Percentiles rank a stretch among this genome's conserved stretches.
phyloP scores from a whole-genome alignment of 306 rosid genomes.

The Lagenaria siceraria region DNA sequence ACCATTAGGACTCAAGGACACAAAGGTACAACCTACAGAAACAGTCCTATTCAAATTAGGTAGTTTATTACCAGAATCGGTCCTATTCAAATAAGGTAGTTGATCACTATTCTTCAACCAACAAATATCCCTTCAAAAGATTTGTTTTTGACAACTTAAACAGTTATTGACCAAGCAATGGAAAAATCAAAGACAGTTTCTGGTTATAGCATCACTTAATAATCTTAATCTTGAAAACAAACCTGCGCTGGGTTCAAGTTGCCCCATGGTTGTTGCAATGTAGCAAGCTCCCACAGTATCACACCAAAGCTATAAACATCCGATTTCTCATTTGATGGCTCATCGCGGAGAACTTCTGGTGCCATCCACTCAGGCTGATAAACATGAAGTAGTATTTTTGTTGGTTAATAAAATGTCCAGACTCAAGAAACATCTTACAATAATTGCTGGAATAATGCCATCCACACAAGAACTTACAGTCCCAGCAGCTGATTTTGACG shows the following conservation, averaged over 20 bases:
- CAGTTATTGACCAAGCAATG: not conserved
- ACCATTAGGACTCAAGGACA: not conserved
- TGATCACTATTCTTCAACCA: not conserved
- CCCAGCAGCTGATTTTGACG: constrained; percentile 98
- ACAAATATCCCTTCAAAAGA: not conserved
- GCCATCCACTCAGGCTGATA: constrained; percentile 92
- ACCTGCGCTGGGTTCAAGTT: constrained; percentile 96
- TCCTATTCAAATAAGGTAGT: no score
- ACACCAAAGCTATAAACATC: constrained; percentile 94
- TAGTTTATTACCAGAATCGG: no score
- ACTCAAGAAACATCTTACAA: not conserved
- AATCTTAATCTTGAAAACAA: constrained; percentile 10
- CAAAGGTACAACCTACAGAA: not conserved
- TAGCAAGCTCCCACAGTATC: constrained; percentile 85
- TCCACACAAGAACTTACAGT: constrained; percentile 52
- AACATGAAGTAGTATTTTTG: constrained; percentile 11
- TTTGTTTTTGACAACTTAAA: not conserved
- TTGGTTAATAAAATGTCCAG: not conserved
- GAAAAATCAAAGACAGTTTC: not conserved
- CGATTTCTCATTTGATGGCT: constrained; percentile 91
- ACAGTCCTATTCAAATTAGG: no score
- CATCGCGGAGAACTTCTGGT: constrained; percentile 96
- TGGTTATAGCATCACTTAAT: not conserved
- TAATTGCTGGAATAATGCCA: not conserved
- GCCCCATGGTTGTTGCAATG: constrained; percentile 87